Evolutionary conservation across 148 eudicot species (phyloP).

Genomic region (Dianthus caryophyllus): DNA sequence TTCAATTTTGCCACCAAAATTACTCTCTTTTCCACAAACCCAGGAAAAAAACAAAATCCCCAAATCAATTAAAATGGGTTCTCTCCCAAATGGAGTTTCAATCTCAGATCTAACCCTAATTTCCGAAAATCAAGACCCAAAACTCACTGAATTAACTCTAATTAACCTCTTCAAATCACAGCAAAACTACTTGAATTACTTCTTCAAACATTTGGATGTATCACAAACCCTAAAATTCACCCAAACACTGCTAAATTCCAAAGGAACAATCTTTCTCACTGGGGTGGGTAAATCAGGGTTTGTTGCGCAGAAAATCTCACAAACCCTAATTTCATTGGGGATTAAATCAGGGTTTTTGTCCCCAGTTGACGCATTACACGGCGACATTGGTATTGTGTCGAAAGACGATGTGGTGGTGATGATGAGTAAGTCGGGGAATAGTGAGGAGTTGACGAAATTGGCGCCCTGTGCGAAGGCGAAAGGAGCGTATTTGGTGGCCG

Average conservation of each 20-base stretch:
- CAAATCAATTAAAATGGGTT: slow-evolving; percentile 26
- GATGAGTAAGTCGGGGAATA: slow-evolving; percentile 79
- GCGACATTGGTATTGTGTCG: slow-evolving; percentile 71
- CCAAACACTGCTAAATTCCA: slow-evolving; percentile 51
- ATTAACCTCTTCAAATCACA: slow-evolving; percentile 76
- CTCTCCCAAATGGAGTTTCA: slow-evolving; percentile 21
- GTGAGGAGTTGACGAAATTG: slow-evolving; percentile 63
- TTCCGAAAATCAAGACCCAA: slow-evolving; percentile 2
- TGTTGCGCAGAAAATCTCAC: slow-evolving; percentile 87
- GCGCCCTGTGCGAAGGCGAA: slow-evolving; percentile 87
- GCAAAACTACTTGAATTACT: slow-evolving; percentile 65
- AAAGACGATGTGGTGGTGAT: slow-evolving; percentile 52
- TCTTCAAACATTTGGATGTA: slow-evolving; percentile 66
- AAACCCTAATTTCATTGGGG: slow-evolving; percentile 74
- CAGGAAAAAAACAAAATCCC: neutral
- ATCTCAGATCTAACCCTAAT: slow-evolving; percentile 9
- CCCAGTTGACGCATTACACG: slow-evolving; percentile 87
- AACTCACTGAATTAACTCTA: slow-evolving; percentile 30
- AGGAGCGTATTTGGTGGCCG: slow-evolving; percentile 59
- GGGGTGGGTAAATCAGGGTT: slow-evolving; percentile 98
- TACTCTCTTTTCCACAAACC: neutral
- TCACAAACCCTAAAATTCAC: slow-evolving; percentile 73
- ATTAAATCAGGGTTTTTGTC: slow-evolving; percentile 67
- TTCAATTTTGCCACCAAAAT: neutral
- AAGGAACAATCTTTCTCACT: slow-evolving; percentile 76